Conservation (phyloP, 805 yeast species). For the Saccharomyces jurei region DNA sequence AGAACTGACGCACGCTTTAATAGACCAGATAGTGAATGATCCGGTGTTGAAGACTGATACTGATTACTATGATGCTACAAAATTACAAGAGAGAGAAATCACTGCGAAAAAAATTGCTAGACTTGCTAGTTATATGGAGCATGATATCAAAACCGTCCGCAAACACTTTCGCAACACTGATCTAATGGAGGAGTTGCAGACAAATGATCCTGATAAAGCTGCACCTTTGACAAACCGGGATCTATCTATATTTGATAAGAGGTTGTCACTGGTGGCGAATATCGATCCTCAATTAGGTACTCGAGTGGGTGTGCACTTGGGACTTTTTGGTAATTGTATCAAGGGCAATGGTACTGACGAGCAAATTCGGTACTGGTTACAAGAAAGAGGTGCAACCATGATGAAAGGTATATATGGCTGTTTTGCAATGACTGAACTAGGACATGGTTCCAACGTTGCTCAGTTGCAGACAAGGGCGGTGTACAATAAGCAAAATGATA, state of each 20-base stretch:
- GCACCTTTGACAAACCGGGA: constrained; percentile 20
- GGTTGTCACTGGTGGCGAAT: constrained; percentile 51
- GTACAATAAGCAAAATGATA: constrained; percentile 55
- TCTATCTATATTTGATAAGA: constrained; percentile 40
- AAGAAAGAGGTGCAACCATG: constrained; percentile 52
- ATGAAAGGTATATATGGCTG: constrained; percentile 71
- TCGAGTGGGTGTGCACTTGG: constrained; percentile 81
- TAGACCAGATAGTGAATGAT: constrained; percentile 58
- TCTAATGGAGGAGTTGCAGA: constrained; percentile 21
- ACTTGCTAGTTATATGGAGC: constrained; percentile 51
- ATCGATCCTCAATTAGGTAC: constrained; percentile 77
- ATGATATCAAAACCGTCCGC: constrained; percentile 26
- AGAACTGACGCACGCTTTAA: constrained; percentile 38
- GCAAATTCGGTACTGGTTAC: constrained; percentile 79
- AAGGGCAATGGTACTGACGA: constrained; percentile 82
- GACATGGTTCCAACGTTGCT: constrained; percentile 92
- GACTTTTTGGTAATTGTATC: constrained; percentile 72
- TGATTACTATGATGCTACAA: constrained; percentile 49
- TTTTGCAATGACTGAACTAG: constrained; percentile 88
- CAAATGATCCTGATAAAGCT: constrained; percentile 6
- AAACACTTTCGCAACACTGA: constrained; percentile 18
- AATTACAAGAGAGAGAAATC: constrained; percentile 48
- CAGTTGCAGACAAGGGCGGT: constrained; percentile 90
- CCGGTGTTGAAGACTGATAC: constrained; percentile 52
- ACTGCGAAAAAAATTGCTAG: constrained; percentile 57